phyloP scores from a whole-genome alignment of 345 rosid genomes.

The Draba incana region DNA sequence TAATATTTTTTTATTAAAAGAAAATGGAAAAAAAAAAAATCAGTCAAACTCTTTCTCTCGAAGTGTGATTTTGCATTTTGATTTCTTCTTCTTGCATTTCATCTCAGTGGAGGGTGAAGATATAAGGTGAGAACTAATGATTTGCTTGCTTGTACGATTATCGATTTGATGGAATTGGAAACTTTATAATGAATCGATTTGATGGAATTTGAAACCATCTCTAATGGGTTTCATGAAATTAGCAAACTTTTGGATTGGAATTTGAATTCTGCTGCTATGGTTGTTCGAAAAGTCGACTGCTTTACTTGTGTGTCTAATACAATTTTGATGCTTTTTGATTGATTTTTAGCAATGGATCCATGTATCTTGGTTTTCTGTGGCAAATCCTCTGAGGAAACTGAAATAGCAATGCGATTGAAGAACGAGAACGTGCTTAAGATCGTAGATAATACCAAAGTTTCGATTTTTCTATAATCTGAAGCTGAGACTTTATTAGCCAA shows the following conservation, averaged over 20 bases:
- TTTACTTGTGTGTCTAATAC: neutral
- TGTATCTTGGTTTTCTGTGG: constrained; percentile 57
- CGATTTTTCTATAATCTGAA: constrained; percentile 55
- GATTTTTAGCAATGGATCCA: neutral
- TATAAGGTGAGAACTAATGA: too few species aligned
- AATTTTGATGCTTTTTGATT: neutral
- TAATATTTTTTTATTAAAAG: too few species aligned
- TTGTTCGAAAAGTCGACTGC: neutral
- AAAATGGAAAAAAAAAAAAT: too few species aligned
- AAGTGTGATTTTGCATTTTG: too few species aligned
- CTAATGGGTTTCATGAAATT: too few species aligned
- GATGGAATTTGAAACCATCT: too few species aligned
- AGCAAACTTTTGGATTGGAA: neutral
- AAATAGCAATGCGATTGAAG: constrained; percentile 56
- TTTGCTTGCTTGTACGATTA: too few species aligned
- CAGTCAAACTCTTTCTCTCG: too few species aligned
- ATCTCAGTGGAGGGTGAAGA: too few species aligned
- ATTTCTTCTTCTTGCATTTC: too few species aligned
- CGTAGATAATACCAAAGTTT: constrained; percentile 46
- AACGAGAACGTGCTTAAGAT: constrained; percentile 53
- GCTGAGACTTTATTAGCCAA: constrained; percentile 30
- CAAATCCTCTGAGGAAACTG: constrained; percentile 60
- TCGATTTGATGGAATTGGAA: too few species aligned
- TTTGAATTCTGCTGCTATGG: neutral
- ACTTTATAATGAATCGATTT: too few species aligned